A percentile compares a stretch with the other conserved stretches of the same genome.
These are phyloP conservation scores for Polytrichum commune DNA, from an alignment of 225 moss, liverwort and hornwort species.

Conservation along the genomic window DNA sequence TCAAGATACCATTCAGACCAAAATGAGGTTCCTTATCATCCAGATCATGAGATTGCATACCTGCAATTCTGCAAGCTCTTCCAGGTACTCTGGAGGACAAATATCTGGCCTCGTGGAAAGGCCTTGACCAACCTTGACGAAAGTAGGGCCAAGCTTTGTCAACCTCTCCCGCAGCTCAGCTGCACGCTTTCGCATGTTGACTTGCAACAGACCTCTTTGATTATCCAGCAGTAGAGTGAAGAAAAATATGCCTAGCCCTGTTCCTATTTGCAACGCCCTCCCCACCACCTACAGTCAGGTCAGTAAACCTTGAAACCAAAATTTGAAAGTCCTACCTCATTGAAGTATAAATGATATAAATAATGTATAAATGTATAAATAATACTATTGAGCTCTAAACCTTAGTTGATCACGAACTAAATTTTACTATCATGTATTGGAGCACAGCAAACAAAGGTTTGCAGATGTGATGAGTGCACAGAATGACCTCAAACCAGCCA, in stretches of 20 bases:
- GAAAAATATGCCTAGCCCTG: constrained; percentile 69
- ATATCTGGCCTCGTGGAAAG: constrained; percentile 96
- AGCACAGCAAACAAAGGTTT: no score
- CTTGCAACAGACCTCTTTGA: constrained; percentile 50
- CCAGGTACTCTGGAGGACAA: constrained; percentile 87
- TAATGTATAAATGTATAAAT: no score
- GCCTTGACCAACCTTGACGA: constrained; percentile 98
- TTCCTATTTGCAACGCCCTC: constrained; percentile 62
- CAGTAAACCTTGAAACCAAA: constrained; percentile 27
- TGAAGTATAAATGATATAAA: neutral
- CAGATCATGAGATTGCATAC: constrained; percentile 27
- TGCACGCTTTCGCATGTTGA: constrained; percentile 84
- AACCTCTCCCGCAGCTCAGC: constrained; percentile 71
- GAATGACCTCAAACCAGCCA: neutral
- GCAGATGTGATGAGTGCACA: no score
- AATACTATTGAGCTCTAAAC: no score
- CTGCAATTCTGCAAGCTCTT: constrained; percentile 97
- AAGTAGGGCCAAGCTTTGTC: constrained; percentile 80
- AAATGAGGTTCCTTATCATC: neutral
- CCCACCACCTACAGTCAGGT: constrained; percentile 70
- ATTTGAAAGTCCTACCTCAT: neutral
- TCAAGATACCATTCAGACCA: neutral
- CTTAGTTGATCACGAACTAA: no score
- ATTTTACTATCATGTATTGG: no score
- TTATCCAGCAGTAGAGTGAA: constrained; percentile 63